Conservation (phyloP, 768 basidiomycete species). For the Rickenella mellea region DNA sequence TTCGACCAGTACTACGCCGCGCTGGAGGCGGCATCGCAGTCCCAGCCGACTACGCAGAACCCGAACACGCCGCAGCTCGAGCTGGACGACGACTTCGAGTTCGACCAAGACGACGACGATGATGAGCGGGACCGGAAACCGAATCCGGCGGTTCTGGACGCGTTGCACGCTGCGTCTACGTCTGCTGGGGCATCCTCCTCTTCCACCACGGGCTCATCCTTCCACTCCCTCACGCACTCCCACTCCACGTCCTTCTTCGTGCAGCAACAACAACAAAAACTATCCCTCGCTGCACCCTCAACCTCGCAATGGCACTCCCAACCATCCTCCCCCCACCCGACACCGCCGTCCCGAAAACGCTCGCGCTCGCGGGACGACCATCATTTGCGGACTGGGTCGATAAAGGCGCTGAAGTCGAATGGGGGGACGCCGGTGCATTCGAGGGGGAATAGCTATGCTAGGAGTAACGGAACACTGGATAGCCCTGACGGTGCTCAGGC, state of each 20-base stretch:
- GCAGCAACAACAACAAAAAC: too few species aligned
- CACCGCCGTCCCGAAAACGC: conserved; percentile 68
- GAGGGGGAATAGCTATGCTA: not conserved
- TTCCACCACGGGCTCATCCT: conserved; percentile 1
- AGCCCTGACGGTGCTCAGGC: not conserved
- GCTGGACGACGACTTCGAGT: conserved; percentile 35
- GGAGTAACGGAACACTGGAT: conserved; percentile 2
- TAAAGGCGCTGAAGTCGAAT: conserved; percentile 26
- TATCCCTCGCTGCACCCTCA: too few species aligned
- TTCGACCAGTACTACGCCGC: conserved; percentile 81
- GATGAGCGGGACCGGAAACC: conserved; percentile 70
- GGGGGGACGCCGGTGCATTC: not conserved
- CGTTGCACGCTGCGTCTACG: too few species aligned
- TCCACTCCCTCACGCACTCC: too few species aligned
- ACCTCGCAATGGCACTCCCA: not conserved
- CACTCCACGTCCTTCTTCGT: too few species aligned
- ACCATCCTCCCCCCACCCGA: conserved; percentile 42
- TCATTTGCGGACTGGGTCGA: conserved; percentile 21
- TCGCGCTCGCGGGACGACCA: conserved; percentile 51
- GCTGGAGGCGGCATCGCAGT: conserved; percentile 43
- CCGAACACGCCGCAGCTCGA: conserved; percentile 53
- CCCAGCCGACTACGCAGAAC: conserved; percentile 36
- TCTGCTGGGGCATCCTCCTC: conserved; percentile 1
- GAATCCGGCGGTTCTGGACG: conserved; percentile 44
- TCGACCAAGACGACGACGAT: conserved; percentile 34